Percentiles rank a stretch among this genome's conserved stretches.
Conservation (phyloP, 1,139 yeast genomes). For the Entelexis sorbosivorans region DNA sequence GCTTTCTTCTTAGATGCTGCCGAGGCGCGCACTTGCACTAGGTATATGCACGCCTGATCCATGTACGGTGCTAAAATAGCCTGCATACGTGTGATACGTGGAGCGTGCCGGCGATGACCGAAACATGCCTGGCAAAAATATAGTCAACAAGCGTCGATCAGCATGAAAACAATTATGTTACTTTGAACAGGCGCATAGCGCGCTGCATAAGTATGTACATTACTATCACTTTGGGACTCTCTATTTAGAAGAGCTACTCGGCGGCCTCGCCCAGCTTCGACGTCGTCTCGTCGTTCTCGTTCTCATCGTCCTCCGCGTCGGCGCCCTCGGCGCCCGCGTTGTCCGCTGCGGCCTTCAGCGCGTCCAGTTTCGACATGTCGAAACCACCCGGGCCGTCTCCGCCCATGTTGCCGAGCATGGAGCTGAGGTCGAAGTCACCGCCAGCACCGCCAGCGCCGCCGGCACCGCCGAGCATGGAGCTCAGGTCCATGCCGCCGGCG, state of each 20-base stretch:
- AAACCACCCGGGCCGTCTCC: conserved; percentile 29
- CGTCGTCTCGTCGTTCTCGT: conserved; percentile 20
- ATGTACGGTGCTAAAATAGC: too few relatives aligned
- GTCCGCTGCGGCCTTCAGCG: conserved; percentile 11
- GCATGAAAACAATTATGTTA: too few relatives aligned
- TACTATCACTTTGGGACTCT: not conserved
- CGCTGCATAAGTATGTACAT: not conserved
- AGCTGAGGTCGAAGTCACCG: conserved; percentile 15
- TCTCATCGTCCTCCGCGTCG: conserved; percentile 13
- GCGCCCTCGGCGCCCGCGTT: conserved; percentile 14
- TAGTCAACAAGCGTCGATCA: too few relatives aligned
- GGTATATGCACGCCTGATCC: too few relatives aligned
- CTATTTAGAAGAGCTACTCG: conserved; percentile 10
- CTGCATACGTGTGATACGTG: too few relatives aligned
- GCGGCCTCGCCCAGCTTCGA: conserved; percentile 21
- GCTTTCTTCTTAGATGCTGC: too few relatives aligned
- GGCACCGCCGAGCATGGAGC: conserved; percentile 8
- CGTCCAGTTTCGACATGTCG: conserved; percentile 22
- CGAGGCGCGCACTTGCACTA: too few relatives aligned
- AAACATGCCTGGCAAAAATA: too few relatives aligned
- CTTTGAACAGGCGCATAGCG: too few relatives aligned
- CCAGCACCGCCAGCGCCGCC: conserved; percentile 25
- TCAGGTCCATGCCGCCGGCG: conserved; percentile 15
- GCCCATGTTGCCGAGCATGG: conserved; percentile 21
- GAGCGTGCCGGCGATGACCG: too few relatives aligned